Evolutionary conservation across 495 filamentous ascomycete genomes (phyloP), one percentile per base, ranked within the genome.

Genomic region (Aspergillus saccharolyticus): DNA sequence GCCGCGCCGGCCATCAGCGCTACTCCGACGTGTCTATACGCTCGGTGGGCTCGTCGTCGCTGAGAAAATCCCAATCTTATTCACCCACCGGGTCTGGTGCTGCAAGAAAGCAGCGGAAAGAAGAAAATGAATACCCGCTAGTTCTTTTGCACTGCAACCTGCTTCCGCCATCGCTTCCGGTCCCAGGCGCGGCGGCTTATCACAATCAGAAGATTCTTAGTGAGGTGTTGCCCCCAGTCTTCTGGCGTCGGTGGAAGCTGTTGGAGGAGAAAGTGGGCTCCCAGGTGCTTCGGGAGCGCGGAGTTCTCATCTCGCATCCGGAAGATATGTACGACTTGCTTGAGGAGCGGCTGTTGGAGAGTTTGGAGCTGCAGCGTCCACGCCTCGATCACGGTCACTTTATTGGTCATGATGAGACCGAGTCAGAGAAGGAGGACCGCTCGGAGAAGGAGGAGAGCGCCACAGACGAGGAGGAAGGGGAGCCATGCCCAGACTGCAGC

Each of bases 281-380:
- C 0, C 72, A 70, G 0, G 84, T 96, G 2, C 73, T 94, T 12
- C 74, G 73, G 2, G 88, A 91, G 61, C 82, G 94, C 1, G 94
- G 94, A 0, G 79, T 98, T 16, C 75, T 98, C 44, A 80, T 98
- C 8, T 85, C 90, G 1, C 94, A 98, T 65, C 94, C 94, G 14
- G 83, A 88, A 63, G 90, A 91, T 56, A 87, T 95, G 60, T 97
- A 92, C 65, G 93, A 96, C 64, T 70, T 96, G 21, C 82, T 98
- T 0, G 94, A 98, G 70, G 94, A 97, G 69, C 79, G 91, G 16
- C 74, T 98, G n/a, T 72, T 97, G 4, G 93, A 96, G 70, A 86
- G 87, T 8, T 72, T 98, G 22, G 90, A 96, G 61, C 73, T 96
- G 14, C 85, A 86, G 39, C 74, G 81, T 1, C 86, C 89, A 0